phyloP scores from a whole-genome alignment of 2,329 filamentous ascomycete species.

The Fusarium guadeloupense region DNA sequence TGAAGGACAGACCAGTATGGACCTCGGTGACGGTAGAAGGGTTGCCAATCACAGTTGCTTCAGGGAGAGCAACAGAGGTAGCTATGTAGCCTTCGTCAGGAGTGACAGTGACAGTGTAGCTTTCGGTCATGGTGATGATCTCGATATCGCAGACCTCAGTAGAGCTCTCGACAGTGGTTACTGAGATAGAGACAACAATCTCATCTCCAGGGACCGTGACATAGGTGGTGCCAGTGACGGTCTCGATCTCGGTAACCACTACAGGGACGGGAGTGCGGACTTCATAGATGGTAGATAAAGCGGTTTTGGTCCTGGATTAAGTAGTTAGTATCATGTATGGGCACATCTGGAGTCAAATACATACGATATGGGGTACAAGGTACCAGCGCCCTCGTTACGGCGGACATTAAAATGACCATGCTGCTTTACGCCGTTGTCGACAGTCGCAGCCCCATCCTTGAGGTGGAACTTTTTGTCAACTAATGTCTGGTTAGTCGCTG shows the following conservation, averaged over 20 bases:
- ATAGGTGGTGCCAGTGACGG: constrained; percentile 43
- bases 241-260: constrained; percentile 33
- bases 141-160: constrained; percentile 35
- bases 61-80: constrained; percentile 34
- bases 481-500: constrained; percentile 14
- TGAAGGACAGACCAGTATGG: constrained; percentile 43
- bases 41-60: constrained; percentile 41
- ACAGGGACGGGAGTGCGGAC: constrained; percentile 32
- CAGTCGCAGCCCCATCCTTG: neutral
- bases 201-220: constrained; percentile 42
- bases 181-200: constrained; percentile 38
- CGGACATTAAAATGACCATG: constrained; percentile 9
- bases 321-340: constrained; percentile 10
- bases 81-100: constrained; percentile 25
- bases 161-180: constrained; percentile 38
- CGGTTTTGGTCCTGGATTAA: constrained; percentile 46
- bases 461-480: constrained; percentile 2
- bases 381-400: constrained; percentile 23
- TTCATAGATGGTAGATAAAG: constrained; percentile 48
- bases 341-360: constrained; percentile 11
- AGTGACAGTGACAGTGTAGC: constrained; percentile 43
- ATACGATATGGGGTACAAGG: constrained; percentile 50
- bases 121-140: constrained; percentile 39
- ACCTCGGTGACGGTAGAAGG: constrained; percentile 47
- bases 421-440: neutral